A percentile compares a stretch with the other conserved stretches of the same genome.
phyloP scores from a whole-genome alignment of 371 early-diverging fungal species.

The Paraphysoderma sedebokerense region DNA sequence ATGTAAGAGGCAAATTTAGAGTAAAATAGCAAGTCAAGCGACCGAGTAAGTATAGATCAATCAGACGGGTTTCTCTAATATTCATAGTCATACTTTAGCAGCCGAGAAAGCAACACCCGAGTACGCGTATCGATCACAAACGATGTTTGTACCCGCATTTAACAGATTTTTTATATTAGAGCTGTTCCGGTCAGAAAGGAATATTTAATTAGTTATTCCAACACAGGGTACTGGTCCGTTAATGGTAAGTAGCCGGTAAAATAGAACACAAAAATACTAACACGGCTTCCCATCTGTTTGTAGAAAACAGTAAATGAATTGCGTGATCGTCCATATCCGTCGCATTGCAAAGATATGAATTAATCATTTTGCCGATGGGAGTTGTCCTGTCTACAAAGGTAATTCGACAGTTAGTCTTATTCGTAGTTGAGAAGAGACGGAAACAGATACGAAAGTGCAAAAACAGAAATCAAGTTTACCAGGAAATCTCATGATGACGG shows the following conservation, averaged over 20 bases:
- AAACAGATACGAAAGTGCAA: too few species aligned
- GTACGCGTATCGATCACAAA: slow-evolving; percentile 95
- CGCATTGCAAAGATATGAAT: slow-evolving; percentile 58
- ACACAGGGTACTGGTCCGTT: neutral
- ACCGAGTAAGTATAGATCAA: neutral
- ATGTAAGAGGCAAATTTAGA: too few species aligned
- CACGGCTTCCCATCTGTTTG: slow-evolving; percentile 63
- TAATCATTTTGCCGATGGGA: slow-evolving; percentile 76
- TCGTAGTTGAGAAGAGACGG: too few species aligned
- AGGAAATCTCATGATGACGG: slow-evolving; percentile 52
- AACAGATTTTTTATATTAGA: slow-evolving; percentile 30
- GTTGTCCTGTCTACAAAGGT: slow-evolving; percentile 67
- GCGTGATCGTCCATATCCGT: slow-evolving; percentile 61
- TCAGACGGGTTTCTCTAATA: neutral
- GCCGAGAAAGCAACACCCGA: slow-evolving; percentile 92
- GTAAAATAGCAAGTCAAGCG: neutral
- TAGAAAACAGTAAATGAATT: slow-evolving; percentile 90
- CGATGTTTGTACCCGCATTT: slow-evolving; percentile 44
- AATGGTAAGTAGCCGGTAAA: neutral
- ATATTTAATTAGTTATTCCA: neutral
- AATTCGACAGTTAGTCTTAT: slow-evolving; percentile 3
- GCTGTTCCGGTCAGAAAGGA: slow-evolving; percentile 15
- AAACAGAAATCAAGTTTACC: slow-evolving; percentile 18
- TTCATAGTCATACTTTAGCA: slow-evolving; percentile 42
- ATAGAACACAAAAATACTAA: slow-evolving; percentile 8